These are phyloP conservation scores for Epichloe typhina DNA, from an alignment of 2,329 filamentous ascomycete genomes.

Conservation along the genomic window DNA sequence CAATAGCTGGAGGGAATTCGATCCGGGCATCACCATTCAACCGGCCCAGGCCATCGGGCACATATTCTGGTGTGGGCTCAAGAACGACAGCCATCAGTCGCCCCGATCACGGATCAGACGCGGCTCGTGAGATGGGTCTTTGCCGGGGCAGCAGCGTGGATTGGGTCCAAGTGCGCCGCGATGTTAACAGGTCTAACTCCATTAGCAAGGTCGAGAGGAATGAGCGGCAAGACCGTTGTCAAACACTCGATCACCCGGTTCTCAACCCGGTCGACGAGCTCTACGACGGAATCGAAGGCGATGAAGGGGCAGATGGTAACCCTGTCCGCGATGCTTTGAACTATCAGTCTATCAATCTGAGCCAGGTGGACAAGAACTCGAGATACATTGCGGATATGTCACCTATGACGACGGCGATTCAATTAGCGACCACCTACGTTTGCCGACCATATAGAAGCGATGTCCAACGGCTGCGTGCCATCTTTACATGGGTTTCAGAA, in stretches of 20 bases:
- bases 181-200: slow-evolving; percentile 91
- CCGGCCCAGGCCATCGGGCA: slow-evolving; percentile 23
- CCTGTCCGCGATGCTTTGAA: slow-evolving; percentile 73
- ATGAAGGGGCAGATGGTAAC: slow-evolving; percentile 75
- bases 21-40: slow-evolving; percentile 29
- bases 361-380: slow-evolving; percentile 88
- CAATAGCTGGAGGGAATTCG: slow-evolving; percentile 28
- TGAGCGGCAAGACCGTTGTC: slow-evolving; percentile 77
- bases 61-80: slow-evolving; percentile 33
- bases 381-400: slow-evolving; percentile 79
- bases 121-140: slow-evolving; percentile 58
- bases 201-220: slow-evolving; percentile 76
- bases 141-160: slow-evolving; percentile 48
- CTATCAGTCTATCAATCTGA: slow-evolving; percentile 66
- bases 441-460: slow-evolving; percentile 91
- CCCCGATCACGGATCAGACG: slow-evolving; percentile 29
- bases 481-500: slow-evolving; percentile 96
- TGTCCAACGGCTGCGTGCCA: slow-evolving; percentile 81
- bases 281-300: slow-evolving; percentile 71
- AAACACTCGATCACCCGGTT: slow-evolving; percentile 86
- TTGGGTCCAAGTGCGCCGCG: slow-evolving; percentile 94
- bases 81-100: slow-evolving; percentile 22
- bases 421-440: slow-evolving; percentile 79
- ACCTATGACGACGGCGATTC: slow-evolving; percentile 66
- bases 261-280: slow-evolving; percentile 84